Evolutionary conservation across 2,329 filamentous ascomycete species (phyloP), one percentile per base, ranked within the genome.

Genomic region (Colletotrichum chrysophilum): DNA sequence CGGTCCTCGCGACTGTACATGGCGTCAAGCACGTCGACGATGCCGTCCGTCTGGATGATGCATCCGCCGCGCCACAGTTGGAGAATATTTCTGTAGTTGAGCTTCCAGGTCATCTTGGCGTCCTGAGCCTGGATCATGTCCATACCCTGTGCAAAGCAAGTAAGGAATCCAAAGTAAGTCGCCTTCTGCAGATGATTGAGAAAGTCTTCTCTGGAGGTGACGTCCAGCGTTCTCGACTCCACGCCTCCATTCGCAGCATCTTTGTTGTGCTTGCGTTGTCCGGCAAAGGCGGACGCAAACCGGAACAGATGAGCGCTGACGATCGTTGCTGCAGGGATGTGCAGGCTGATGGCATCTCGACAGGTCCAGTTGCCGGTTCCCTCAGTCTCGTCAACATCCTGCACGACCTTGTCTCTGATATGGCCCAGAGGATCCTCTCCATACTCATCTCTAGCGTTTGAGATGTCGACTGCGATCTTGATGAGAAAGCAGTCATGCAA

Each of bases 61-160:
- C 93, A 94, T 9, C 93, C 93, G 0, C 88, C 91, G 3, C 92
- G 89, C 93, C 93, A 94, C 77, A 94, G 92, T 79, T 90, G 87
- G 62, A 91, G 84, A 4, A 91, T 85, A 32, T 87, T 84, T 16
- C 81, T 80, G 78, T 89, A 89, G 77, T 90, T 83, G 73, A 92
- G 87, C 55, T 86, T 85, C 93, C 93, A 94, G 36, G 87, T 86
- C 79, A 93, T 88, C 36, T 90, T 85, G 56, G 86, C 84, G 79
- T 93, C 90, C 1, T 91, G 90, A 30, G 87, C 87, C 7, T 90
- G 88, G 78, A 94, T 91, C 64, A 94, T 84, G 79, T 93, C 90
- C 65, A 94, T 85, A 8, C 93, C 93, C 81, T 95, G 92, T 55
- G 90, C 89, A 81, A 92, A 94, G 10, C 90, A 91, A 1, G 87